A percentile compares a stretch with the other conserved stretches of the same genome.
These are phyloP conservation scores for Tephrocybe rancida DNA, from an alignment of 768 basidiomycete species.

Conservation along the genomic window DNA sequence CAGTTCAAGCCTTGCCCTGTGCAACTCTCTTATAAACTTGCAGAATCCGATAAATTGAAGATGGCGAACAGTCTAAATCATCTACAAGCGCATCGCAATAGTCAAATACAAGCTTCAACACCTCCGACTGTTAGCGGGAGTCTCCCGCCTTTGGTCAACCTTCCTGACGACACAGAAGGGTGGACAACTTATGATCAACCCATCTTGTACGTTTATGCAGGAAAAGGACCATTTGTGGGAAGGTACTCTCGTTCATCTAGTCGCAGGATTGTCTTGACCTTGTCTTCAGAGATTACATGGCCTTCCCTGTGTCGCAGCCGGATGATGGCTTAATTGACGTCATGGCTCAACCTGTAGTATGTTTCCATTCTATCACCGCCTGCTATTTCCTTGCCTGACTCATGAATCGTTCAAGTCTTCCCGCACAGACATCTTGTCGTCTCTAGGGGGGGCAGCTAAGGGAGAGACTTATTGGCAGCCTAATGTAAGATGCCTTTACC, in stretches of 20 bases:
- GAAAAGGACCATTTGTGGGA: slow-evolving; percentile 77
- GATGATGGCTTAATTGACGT: slow-evolving; percentile 82
- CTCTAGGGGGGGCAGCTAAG: slow-evolving; percentile 60
- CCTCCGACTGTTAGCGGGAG: slow-evolving; percentile 16
- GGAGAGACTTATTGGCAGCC: slow-evolving; percentile 67
- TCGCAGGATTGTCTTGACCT: neutral
- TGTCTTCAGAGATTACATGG: slow-evolving; percentile 65
- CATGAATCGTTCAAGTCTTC: slow-evolving; percentile 36
- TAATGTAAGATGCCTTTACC: slow-evolving; percentile 41
- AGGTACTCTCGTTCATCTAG: slow-evolving; percentile 40
- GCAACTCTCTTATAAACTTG: slow-evolving; percentile 71
- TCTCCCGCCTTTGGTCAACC: slow-evolving; percentile 50
- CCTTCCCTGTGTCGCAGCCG: slow-evolving; percentile 81
- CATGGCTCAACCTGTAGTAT: slow-evolving; percentile 62
- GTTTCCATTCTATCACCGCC: slow-evolving; percentile 19
- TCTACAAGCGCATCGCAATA: slow-evolving; percentile 39
- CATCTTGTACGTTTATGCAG: slow-evolving; percentile 70
- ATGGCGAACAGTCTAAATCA: slow-evolving; percentile 61
- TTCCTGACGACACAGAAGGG: slow-evolving; percentile 49
- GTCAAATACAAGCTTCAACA: slow-evolving; percentile 17
- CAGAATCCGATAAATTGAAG: slow-evolving; percentile 66
- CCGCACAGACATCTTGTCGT: slow-evolving; percentile 51
- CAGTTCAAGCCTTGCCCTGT: slow-evolving; percentile 66
- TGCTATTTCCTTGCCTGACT: neutral
- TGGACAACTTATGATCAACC: slow-evolving; percentile 76